Evolutionary conservation across 305 asterid species (phyloP), one percentile per base, ranked within the genome.

Genomic region (Fraxinus platypoda): DNA sequence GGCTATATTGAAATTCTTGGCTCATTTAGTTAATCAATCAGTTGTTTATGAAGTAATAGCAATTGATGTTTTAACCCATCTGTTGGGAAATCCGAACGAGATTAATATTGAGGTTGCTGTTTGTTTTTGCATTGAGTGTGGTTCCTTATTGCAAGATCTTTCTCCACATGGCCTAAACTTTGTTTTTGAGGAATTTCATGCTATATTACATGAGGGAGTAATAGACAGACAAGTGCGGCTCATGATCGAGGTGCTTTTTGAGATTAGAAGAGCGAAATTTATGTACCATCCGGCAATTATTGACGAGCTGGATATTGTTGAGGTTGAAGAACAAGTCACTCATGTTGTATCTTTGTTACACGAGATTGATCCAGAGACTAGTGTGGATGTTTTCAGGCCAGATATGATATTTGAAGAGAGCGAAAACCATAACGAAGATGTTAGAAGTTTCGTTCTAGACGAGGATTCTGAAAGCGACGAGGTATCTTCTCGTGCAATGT

Each of bases 101-200:
- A 85, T 78, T 2, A 75, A 83, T 23, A 49, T 87, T 2, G 85
- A 83, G 41, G 77, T 86, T 9, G 90, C 90, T 1, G 89, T 81
- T 30, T 11, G 72, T 2, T 84, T 90, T 33, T 88, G 90, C 82
- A n/a, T 13, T 4, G 84, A 87, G 59, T 90, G 91, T 34, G 90
- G 89, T 0, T 74, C 83, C 41, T 13, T 64, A 35, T 59, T 88
- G 83, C 41, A 26, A 76, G 81, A 74, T 1, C 30, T 66, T 0
- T 41, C 31, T 38, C 90, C 90, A 1, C 9, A 4, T 17, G 59
- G 28, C 15, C 4, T 86, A 23, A 35, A 12, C 11, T 86, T 38
- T 79, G 26, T 87, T 6, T 25, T 86, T 17, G 71, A 11, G 2
- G 90, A 88, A 49, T 86, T 87, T 26, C 46, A 68, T 6, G 49